Percentiles rank a stretch among this genome's conserved stretches.
phyloP scores from a whole-genome alignment of 257 asterid genomes.

The Solanum lycopersicoides region DNA sequence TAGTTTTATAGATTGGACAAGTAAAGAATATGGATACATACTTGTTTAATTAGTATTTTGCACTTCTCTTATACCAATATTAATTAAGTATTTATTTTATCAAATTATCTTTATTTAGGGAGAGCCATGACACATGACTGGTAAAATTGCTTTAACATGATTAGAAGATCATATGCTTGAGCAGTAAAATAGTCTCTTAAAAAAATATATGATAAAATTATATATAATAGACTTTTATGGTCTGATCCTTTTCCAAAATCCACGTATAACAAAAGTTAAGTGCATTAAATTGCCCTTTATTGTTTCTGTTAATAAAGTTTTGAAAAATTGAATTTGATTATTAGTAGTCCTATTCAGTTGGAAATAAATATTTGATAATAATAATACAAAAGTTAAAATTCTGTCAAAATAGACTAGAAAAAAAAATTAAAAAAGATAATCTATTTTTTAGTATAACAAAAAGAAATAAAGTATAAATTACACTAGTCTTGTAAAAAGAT shows the following conservation, averaged over 20 bases:
- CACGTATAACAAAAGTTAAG: not conserved
- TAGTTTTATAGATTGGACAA: too few relatives aligned
- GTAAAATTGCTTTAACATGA: not conserved
- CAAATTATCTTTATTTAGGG: not conserved
- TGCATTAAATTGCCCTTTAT: too few relatives aligned
- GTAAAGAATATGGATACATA: not conserved
- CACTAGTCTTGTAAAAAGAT: not conserved
- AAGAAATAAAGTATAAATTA: too few relatives aligned
- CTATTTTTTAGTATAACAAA: too few relatives aligned
- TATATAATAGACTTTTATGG: too few relatives aligned
- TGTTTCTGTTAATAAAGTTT: too few relatives aligned
- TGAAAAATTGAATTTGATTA: not conserved
- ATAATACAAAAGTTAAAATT: too few relatives aligned
- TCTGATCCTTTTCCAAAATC: too few relatives aligned
- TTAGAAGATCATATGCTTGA: not conserved
- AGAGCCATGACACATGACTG: not conserved
- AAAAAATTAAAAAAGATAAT: too few relatives aligned
- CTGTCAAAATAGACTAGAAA: too few relatives aligned
- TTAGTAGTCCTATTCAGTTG: not conserved
- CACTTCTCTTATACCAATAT: not conserved
- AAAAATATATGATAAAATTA: too few relatives aligned
- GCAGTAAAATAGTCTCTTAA: too few relatives aligned
- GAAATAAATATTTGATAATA: not conserved
- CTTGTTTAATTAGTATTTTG: not conserved
- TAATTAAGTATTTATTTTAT: not conserved